Conservation (phyloP, 805 yeast species). For the Metschnikowia kofuensis region DNA sequence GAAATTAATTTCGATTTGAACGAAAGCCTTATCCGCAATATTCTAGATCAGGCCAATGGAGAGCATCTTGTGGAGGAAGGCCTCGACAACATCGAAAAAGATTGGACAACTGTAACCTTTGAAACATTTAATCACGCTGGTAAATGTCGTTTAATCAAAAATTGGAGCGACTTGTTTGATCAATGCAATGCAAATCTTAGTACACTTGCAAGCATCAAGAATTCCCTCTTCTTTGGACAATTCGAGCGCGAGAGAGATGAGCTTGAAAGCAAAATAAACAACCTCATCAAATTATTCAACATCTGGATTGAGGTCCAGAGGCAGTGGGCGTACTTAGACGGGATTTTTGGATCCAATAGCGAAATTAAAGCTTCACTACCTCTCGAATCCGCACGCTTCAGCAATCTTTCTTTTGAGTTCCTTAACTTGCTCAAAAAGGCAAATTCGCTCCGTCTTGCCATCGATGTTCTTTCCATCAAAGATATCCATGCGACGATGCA, state of each 20-base stretch:
- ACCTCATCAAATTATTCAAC: slow-evolving; percentile 52
- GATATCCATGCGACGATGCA: slow-evolving; percentile 47
- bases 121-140: slow-evolving; percentile 52
- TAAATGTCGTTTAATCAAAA: slow-evolving; percentile 54
- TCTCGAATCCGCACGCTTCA: slow-evolving; percentile 64
- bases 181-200: slow-evolving; percentile 59
- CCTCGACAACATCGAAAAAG: slow-evolving; percentile 44
- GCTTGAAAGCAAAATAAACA: slow-evolving; percentile 56
- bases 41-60: slow-evolving; percentile 64
- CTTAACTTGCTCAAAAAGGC: slow-evolving; percentile 48
- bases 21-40: slow-evolving; percentile 42
- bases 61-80: slow-evolving; percentile 66
- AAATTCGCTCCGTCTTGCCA: slow-evolving; percentile 45
- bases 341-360: slow-evolving; percentile 58
- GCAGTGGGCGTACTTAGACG: slow-evolving; percentile 85
- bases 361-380: slow-evolving; percentile 67
- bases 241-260: slow-evolving; percentile 57
- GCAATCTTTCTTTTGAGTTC: slow-evolving; percentile 60
- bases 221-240: slow-evolving; percentile 56
- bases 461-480: slow-evolving; percentile 53
- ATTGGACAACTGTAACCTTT: slow-evolving; percentile 56
- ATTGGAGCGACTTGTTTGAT: slow-evolving; percentile 65
- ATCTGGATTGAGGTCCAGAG: slow-evolving; percentile 81
- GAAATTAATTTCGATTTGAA: slow-evolving; percentile 48
- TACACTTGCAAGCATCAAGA: slow-evolving; percentile 64